Base-by-base conservation (phyloP, 805 yeast species). In the Zygosaccharomyces rouxii region DNA sequence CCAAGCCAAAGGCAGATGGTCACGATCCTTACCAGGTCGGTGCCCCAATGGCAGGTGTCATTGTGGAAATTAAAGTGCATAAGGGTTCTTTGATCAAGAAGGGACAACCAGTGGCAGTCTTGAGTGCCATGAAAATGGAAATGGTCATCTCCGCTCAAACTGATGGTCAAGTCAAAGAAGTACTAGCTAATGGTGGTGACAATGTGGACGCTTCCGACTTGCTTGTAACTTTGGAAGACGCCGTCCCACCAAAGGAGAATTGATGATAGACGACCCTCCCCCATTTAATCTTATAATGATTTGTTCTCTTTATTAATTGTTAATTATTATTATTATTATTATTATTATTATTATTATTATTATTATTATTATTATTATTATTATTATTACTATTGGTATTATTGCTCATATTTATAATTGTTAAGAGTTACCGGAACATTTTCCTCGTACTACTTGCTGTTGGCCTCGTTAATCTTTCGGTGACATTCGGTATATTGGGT, bases 21-120 rank as follows among this genome's bases (percentile, higher is more conserved):
- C 83, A 81, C 65, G 86, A 88, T 69, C 88, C 95, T 51, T 85
- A 83, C 64, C 97, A 94, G 59, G 84, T 94, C 54, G 98, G 98
- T 59, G 95, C 99, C 5, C 99, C 99, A 71, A 92, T 92, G 98
- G 95, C 98, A 37, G 99, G 99, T 75, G 97, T 90, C 55, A 88
- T 92, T 53, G 88, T 92, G 55, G 99, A 94, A 72, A 86, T 90
- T 47, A 87, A 95, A 66, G 89, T 89, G 55, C 87, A 89, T 75
- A 80, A 81, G 58, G 96, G 95, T 52, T 78, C 83, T 46, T 85
- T 84, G 56, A 96, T 94, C 56, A 89, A 88, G 80, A 92, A 92
- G 80, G 99, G 99, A 57, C 96, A 92, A 67, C 90, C 97, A 29
- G 70, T 92, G 55, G 95, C 95, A 53, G 96, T 92, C 22, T 78